phyloP scores from a whole-genome alignment of 257 asterid genomes.

The Solanum ossicruentum region DNA sequence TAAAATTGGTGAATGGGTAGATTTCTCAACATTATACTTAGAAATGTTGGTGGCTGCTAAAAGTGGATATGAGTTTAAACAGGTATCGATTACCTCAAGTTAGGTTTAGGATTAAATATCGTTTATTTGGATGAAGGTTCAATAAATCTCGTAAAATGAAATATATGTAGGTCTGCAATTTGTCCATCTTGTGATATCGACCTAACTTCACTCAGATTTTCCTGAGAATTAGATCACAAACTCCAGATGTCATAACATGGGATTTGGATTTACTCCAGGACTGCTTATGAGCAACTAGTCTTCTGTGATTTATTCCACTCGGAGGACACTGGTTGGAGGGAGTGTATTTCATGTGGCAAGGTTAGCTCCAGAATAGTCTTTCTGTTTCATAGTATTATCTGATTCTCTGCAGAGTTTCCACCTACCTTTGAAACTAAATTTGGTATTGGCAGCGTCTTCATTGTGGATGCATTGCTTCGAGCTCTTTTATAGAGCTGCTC shows the following conservation, averaged over 20 bases:
- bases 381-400: background rate
- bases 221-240: background rate
- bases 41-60: background rate
- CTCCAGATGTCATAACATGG: background rate
- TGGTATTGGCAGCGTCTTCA: slow-evolving; percentile 66
- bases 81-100: background rate
- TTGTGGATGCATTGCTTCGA: slow-evolving; percentile 93
- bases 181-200: background rate
- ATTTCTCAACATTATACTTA: background rate
- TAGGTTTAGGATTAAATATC: background rate
- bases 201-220: background rate
- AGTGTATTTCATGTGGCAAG: slow-evolving; percentile 82
- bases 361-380: slow-evolving; percentile 19
- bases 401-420: background rate
- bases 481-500: slow-evolving; percentile 55
- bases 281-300: slow-evolving; percentile 58
- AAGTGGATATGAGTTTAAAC: background rate
- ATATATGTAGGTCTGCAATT: background rate
- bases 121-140: background rate
- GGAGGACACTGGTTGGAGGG: slow-evolving; percentile 90
- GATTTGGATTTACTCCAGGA: slow-evolving; percentile 30
- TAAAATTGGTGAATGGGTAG: background rate
- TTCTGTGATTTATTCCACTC: slow-evolving; percentile 85
- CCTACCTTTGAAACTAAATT: background rate
- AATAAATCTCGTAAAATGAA: background rate